Percentiles rank a stretch among this genome's conserved stretches.
These are phyloP conservation scores for Scedosporium aurantiacum DNA, from an alignment of 2,329 filamentous ascomycete genomes.

Conservation along the genomic window DNA sequence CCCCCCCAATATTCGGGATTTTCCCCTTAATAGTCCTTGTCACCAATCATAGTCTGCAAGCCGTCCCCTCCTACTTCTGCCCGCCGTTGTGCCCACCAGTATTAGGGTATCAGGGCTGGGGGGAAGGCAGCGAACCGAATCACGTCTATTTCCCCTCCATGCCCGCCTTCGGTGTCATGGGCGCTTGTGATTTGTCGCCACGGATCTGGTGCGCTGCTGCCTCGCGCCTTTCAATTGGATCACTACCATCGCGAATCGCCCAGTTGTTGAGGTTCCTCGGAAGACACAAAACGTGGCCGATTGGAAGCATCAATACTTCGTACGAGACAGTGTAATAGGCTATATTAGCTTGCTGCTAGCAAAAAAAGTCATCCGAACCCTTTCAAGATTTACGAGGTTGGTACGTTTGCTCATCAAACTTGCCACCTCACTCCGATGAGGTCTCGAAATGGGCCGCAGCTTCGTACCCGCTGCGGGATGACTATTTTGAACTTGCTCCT, in stretches of 20 bases:
- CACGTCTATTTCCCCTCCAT: background rate
- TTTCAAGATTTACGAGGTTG: background rate
- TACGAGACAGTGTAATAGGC: background rate
- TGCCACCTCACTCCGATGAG: background rate
- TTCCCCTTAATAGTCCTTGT: background rate
- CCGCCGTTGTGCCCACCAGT: background rate
- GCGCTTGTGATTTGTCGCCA: constrained; percentile 5
- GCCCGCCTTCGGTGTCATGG: constrained; percentile 2
- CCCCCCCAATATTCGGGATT: background rate
- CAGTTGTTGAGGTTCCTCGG: background rate
- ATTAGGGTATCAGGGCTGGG: background rate
- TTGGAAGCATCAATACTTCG: background rate
- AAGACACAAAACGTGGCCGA: constrained; percentile 7
- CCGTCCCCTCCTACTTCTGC: background rate
- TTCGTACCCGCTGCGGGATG: background rate
- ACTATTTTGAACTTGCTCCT: too few species aligned
- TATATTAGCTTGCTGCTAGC: background rate
- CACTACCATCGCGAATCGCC: background rate
- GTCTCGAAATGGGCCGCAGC: background rate
- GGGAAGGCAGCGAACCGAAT: background rate
- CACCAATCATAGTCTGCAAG: background rate
- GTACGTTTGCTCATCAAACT: constrained; percentile 1
- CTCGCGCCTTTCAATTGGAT: background rate
- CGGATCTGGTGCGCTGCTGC: background rate
- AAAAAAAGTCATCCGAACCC: background rate